Conservation (phyloP, 129 eudicot genomes). For the Artemisia tridentata region DNA sequence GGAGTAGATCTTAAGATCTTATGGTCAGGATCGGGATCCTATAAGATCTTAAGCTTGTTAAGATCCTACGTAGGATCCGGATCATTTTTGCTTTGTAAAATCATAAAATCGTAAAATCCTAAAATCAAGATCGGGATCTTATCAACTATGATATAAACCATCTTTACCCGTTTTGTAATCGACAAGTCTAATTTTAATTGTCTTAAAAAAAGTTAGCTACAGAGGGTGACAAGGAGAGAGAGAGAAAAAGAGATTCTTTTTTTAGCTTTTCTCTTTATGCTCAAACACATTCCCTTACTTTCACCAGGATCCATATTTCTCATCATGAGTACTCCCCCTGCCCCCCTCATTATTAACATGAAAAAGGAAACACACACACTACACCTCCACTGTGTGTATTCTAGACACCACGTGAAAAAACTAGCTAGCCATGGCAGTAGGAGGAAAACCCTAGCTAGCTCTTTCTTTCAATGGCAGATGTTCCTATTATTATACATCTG, state of each 20-base stretch:
- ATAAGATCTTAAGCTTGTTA: too few species aligned
- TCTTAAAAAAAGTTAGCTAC: not conserved
- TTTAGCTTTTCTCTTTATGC: slow-evolving; percentile 31
- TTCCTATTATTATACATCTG: slow-evolving; percentile 42
- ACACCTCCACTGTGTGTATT: slow-evolving; percentile 36
- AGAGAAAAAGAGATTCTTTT: slow-evolving; percentile 29
- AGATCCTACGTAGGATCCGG: too few species aligned
- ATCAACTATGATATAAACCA: too few species aligned
- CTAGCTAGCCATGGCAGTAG: slow-evolving; percentile 25
- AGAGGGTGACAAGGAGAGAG: slow-evolving; percentile 2
- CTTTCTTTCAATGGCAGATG: slow-evolving; percentile 37
- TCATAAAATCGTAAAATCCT: too few species aligned
- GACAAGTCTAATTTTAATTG: too few species aligned
- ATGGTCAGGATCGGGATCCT: too few species aligned
- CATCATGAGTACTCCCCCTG: slow-evolving; percentile 35
- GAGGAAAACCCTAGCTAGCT: slow-evolving; percentile 23
- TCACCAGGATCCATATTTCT: slow-evolving; percentile 42
- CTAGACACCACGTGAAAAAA: slow-evolving; percentile 35
- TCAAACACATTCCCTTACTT: slow-evolving; percentile 44
- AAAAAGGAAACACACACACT: slow-evolving; percentile 40
- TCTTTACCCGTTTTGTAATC: too few species aligned
- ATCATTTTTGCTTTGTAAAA: too few species aligned
- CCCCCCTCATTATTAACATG: slow-evolving; percentile 27
- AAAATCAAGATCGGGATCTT: too few species aligned
- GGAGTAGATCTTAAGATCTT: too few species aligned